Percentiles rank a stretch among this genome's conserved stretches.
Conservation (phyloP, 768 basidiomycete species). For the Termitomyces sp. region DNA sequence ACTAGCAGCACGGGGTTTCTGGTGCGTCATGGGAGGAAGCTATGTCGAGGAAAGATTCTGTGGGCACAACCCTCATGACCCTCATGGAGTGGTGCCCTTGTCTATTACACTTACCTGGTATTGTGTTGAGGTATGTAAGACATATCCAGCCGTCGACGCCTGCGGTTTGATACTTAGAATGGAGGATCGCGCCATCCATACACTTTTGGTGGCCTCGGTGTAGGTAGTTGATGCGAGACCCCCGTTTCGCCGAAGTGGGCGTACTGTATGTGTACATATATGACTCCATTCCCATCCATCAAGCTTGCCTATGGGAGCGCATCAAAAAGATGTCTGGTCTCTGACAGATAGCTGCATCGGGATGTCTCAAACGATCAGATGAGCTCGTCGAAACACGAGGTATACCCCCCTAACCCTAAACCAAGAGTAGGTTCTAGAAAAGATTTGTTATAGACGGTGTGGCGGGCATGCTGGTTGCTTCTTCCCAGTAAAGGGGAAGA, state of each 20-base stretch:
- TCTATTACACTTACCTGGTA: neutral
- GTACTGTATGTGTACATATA: neutral
- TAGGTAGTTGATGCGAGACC: neutral
- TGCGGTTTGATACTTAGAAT: too few species aligned
- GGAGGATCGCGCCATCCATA: too few species aligned
- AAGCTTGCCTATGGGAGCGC: conserved; percentile 16
- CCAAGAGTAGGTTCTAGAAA: conserved; percentile 9
- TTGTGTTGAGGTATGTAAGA: neutral
- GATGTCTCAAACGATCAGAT: conserved; percentile 16
- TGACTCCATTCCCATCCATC: neutral
- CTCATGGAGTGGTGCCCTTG: neutral
- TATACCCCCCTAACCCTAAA: conserved; percentile 25
- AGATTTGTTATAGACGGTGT: neutral
- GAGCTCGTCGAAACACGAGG: conserved; percentile 28
- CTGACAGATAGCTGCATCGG: conserved; percentile 10
- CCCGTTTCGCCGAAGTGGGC: conserved; percentile 3
- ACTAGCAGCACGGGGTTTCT: neutral
- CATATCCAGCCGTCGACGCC: neutral
- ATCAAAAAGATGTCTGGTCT: conserved; percentile 15
- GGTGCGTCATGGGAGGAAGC: neutral
- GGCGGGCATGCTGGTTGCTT: conserved; percentile 8
- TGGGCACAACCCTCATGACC: neutral
- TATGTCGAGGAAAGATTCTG: too few species aligned
- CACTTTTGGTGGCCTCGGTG: neutral
- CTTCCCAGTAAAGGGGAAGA: conserved; percentile 12